Conservation (phyloP, 441 rosid genomes). For the Erysimum cheiri region DNA sequence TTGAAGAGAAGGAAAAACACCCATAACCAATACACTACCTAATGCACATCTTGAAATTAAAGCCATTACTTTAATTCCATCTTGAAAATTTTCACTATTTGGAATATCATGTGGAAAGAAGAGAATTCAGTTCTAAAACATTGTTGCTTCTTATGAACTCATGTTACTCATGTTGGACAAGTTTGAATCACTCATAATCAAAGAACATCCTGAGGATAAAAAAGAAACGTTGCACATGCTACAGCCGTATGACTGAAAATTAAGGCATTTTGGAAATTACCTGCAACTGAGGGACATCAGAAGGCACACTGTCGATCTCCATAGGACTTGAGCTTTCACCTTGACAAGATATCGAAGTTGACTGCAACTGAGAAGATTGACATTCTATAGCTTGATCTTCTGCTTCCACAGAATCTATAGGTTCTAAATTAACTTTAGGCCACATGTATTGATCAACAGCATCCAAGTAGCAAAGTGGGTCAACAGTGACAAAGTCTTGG, state of each 20-base stretch:
- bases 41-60: neutral
- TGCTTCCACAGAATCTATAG: constrained; percentile 47
- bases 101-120: constrained; percentile 21
- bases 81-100: constrained; percentile 10
- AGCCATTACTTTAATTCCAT: neutral
- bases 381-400: constrained; percentile 48
- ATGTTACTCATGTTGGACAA: constrained; percentile 29
- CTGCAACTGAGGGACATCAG: constrained; percentile 63
- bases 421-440: constrained; percentile 63
- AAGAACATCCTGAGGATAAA: neutral
- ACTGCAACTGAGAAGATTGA: constrained; percentile 50
- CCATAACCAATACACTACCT: neutral
- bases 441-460: constrained; percentile 70
- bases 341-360: constrained; percentile 51
- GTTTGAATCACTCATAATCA: constrained; percentile 53
- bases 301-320: constrained; percentile 48
- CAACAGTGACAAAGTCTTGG: constrained; percentile 69
- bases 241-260: constrained; percentile 8
- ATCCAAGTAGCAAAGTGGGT: constrained; percentile 79
- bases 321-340: constrained; percentile 60
- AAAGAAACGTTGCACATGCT: constrained; percentile 29
- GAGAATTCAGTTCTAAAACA: constrained; percentile 39
- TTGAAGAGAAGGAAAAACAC: constrained; percentile 20
- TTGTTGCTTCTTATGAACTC: constrained; percentile 46
- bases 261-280: constrained; percentile 42